Evolutionary conservation across 73 alveolate genomes (phyloP).

Genomic region (Tetrahymena malaccensis): DNA sequence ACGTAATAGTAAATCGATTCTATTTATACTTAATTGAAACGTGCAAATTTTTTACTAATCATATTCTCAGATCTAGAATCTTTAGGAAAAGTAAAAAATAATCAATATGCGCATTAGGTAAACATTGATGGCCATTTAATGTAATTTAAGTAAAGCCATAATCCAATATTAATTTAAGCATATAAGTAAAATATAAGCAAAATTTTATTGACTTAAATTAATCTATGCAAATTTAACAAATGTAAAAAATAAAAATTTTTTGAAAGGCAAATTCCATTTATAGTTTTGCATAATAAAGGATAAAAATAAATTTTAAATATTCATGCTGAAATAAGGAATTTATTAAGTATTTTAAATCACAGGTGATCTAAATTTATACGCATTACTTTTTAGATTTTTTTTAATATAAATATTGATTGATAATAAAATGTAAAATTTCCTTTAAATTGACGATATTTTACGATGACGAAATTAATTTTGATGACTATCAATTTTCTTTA

Average conservation of each 20-base stretch:
- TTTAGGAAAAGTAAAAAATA: neutral
- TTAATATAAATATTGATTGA: neutral
- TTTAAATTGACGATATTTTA: neutral
- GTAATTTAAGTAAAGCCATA: neutral
- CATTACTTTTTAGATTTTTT: neutral
- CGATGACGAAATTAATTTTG: neutral
- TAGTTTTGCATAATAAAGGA: neutral
- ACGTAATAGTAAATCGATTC: neutral
- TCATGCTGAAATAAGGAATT: neutral
- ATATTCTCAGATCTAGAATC: neutral
- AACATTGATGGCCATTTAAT: neutral
- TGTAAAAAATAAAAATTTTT: no score
- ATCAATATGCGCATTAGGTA: neutral
- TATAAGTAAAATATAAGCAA: neutral
- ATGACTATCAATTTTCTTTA: neutral
- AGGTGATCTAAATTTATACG: neutral
- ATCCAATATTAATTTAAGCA: neutral
- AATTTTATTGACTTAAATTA: neutral
- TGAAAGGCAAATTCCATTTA: neutral
- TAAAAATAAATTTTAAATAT: neutral
- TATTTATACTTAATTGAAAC: neutral
- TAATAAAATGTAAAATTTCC: neutral
- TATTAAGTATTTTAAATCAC: neutral
- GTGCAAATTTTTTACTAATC: neutral
- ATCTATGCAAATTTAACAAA: neutral